Conservation (phyloP, 805 yeast species). For the Ascoidea tarda region DNA sequence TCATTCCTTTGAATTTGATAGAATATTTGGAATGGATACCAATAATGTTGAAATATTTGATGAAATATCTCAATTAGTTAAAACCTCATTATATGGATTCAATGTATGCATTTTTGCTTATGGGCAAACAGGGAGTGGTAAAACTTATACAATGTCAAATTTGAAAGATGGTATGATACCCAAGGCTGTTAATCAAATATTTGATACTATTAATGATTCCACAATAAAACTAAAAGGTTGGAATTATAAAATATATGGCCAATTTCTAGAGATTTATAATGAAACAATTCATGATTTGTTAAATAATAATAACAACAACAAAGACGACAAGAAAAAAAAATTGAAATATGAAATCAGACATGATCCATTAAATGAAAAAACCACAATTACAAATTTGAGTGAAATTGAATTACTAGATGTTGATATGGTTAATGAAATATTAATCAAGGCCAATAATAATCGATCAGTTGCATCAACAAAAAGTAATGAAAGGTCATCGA, state of each 20-base stretch:
- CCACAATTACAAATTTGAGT: conserved; percentile 48
- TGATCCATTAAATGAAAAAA: conserved; percentile 35
- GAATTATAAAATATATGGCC: conserved; percentile 50
- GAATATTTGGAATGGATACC: conserved; percentile 43
- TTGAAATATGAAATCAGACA: conserved; percentile 59
- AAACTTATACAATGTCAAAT: conserved; percentile 80
- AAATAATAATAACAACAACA: conserved; percentile 10
- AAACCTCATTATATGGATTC: conserved; percentile 75
- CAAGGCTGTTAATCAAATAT: conserved; percentile 56
- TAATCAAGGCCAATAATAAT: conserved; percentile 41
- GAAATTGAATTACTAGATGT: conserved; percentile 30
- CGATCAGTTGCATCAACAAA: conserved; percentile 74
- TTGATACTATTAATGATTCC: conserved; percentile 28
- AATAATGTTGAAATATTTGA: conserved; percentile 57
- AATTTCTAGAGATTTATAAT: conserved; percentile 82
- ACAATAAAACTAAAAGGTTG: conserved; percentile 41
- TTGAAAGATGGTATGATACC: conserved; percentile 70
- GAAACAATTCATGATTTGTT: conserved; percentile 67
- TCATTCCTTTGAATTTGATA: conserved; percentile 53
- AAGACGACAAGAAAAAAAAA: conserved; percentile 10
- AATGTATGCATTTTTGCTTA: conserved; percentile 92
- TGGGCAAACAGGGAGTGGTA: conserved; percentile 96
- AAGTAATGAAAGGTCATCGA: conserved; percentile 72
- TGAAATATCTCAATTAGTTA: conserved; percentile 77
- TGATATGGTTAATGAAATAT: conserved; percentile 31